Conservation (phyloP, 495 filamentous ascomycete genomes). For the Evernia prunastri region DNA sequence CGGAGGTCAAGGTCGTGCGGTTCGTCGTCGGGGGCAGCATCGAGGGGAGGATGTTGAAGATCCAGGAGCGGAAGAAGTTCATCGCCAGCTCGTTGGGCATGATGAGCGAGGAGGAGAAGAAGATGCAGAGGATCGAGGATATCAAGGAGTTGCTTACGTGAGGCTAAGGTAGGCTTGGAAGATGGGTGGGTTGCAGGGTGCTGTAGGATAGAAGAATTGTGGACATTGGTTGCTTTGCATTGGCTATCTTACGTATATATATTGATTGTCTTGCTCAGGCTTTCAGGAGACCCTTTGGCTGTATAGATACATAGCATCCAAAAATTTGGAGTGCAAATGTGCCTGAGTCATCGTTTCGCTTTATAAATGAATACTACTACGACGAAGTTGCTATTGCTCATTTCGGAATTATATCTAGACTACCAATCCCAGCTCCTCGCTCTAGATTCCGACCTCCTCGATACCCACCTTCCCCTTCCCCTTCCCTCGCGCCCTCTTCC, state of each 20-base stretch:
- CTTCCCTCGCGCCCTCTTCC: conserved; percentile 12
- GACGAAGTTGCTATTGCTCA: not conserved
- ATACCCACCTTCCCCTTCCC: conserved; percentile 32
- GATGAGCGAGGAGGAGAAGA: conserved; percentile 91
- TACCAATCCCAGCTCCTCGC: not conserved
- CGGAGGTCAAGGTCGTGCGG: conserved; percentile 74
- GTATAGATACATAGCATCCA: not conserved
- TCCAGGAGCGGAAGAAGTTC: conserved; percentile 95
- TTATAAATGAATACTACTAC: not conserved
- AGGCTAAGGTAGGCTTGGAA: not conserved
- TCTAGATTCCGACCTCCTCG: conserved; percentile 33
- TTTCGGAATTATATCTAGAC: not conserved
- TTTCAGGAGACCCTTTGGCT: not conserved
- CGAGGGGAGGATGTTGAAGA: conserved; percentile 86
- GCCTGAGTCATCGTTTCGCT: not conserved
- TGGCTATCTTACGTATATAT: not conserved
- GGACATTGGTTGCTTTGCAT: not conserved
- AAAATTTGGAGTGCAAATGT: not conserved
- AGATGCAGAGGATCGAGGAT: conserved; percentile 83
- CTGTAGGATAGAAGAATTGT: not conserved
- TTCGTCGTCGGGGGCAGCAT: conserved; percentile 89
- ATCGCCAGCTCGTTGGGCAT: conserved; percentile 88
- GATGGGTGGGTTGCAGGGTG: not conserved
- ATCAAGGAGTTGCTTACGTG: conserved; percentile 84
- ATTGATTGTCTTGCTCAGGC: not conserved